phyloP scores from a whole-genome alignment of 1,284 basidiomycete genomes.

The Meira miltonrushii region DNA sequence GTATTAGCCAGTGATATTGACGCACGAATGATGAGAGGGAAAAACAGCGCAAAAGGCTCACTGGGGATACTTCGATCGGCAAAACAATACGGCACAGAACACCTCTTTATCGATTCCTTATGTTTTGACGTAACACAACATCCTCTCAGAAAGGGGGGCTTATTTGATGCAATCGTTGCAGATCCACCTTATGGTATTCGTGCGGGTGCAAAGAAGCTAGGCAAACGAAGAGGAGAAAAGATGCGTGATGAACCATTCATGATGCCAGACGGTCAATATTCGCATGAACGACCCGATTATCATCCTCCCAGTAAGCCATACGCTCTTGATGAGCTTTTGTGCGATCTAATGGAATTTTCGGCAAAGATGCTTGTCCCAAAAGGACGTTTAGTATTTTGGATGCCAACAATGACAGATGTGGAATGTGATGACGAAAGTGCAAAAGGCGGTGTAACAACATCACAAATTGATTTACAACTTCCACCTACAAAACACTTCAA shows the following conservation, averaged over 20 bases:
- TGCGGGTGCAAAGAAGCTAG: constrained; percentile 90
- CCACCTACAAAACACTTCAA: constrained; percentile 74
- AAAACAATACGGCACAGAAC: constrained; percentile 72
- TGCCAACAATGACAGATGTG: constrained; percentile 37
- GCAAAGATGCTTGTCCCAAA: constrained; percentile 76
- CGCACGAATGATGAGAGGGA: constrained; percentile 91
- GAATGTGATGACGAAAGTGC: constrained; percentile 18
- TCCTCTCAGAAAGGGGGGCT: constrained; percentile 70
- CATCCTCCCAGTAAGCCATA: constrained; percentile 76
- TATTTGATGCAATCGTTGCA: constrained; percentile 79
- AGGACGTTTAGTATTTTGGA: constrained; percentile 82
- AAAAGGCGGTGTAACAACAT: constrained; percentile 73
- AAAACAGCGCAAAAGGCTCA: constrained; percentile 56
- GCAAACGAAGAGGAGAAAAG: constrained; percentile 59
- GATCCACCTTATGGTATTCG: constrained; percentile 74
- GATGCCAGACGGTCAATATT: constrained; percentile 47
- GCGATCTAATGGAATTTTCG: constrained; percentile 75
- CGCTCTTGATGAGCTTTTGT: constrained; percentile 76
- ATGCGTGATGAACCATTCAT: constrained; percentile 44
- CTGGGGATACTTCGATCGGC: constrained; percentile 74
- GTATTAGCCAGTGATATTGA: constrained; percentile 95
- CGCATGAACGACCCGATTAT: constrained; percentile 51
- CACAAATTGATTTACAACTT: constrained; percentile 66
- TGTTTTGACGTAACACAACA: constrained; percentile 85
- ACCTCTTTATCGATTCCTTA: constrained; percentile 73